Percentiles rank a stretch among this genome's conserved stretches.
Evolutionary conservation across 768 basidiomycete species (phyloP).

Genomic region (Lactarius evosmus): DNA sequence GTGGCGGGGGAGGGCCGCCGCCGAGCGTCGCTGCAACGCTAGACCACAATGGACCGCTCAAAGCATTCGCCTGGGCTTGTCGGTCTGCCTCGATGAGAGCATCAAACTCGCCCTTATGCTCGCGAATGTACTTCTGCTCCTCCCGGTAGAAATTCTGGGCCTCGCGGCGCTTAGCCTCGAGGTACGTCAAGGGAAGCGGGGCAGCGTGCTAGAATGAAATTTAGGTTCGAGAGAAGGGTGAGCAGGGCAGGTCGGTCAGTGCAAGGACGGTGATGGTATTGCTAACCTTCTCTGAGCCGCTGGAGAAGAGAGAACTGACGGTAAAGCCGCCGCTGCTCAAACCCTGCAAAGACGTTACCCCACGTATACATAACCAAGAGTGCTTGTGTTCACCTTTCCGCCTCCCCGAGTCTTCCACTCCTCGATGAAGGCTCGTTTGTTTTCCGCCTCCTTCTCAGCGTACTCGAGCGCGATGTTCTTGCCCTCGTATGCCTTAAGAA

Average conservation of each 20-base stretch:
- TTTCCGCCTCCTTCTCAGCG: slow-evolving; percentile 81
- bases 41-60: slow-evolving; percentile 42
- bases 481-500: slow-evolving; percentile 78
- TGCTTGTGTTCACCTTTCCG: slow-evolving; percentile 17
- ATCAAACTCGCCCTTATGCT: slow-evolving; percentile 52
- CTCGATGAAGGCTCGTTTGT: slow-evolving; percentile 70
- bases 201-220: slow-evolving; percentile 29
- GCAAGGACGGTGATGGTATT: background rate
- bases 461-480: slow-evolving; percentile 90
- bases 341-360: slow-evolving; percentile 33
- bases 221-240: slow-evolving; percentile 19
- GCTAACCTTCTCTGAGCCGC: slow-evolving; percentile 36
- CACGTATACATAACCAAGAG: background rate
- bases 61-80: slow-evolving; percentile 46
- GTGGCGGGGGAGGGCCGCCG: slow-evolving; percentile 21
- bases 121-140: slow-evolving; percentile 50
- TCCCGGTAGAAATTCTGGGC: slow-evolving; percentile 51
- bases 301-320: slow-evolving; percentile 44
- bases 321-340: slow-evolving; percentile 42
- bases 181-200: slow-evolving; percentile 46
- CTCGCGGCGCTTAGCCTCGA: slow-evolving; percentile 49
- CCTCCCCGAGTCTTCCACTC: slow-evolving; percentile 63
- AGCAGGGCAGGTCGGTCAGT: background rate
- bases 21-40: slow-evolving; percentile 17
- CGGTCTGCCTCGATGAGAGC: slow-evolving; percentile 49